These are phyloP conservation scores for Zymoseptoria ardabiliae DNA, from an alignment of 2,329 filamentous ascomycete species.

Conservation along the genomic window DNA sequence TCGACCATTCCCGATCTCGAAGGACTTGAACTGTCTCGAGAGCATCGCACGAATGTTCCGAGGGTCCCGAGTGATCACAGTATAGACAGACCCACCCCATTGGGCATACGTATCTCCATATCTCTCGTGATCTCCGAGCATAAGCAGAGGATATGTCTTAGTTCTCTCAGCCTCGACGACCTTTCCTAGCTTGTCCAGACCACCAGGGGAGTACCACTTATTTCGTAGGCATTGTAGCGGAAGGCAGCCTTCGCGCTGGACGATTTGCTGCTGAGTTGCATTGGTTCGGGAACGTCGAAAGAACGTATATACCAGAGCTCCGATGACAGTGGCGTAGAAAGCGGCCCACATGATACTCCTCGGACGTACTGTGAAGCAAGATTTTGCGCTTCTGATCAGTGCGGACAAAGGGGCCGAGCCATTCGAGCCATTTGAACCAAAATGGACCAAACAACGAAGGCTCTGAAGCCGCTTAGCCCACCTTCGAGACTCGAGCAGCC, in stretches of 20 bases:
- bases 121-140: constrained; percentile 7
- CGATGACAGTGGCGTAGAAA: background rate
- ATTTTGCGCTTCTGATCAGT: background rate
- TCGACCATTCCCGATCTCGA: constrained; percentile 3
- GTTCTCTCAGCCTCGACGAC: constrained; percentile 2
- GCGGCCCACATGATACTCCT: background rate
- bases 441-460: background rate
- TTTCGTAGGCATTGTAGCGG: constrained; percentile 1
- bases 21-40: constrained; percentile 3
- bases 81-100: constrained; percentile 5
- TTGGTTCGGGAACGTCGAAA: background rate
- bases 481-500: background rate
- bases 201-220: constrained; percentile 3
- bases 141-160: constrained; percentile 6
- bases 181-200: constrained; percentile 4
- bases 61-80: constrained; percentile 4
- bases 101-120: constrained; percentile 8
- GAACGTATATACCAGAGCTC: background rate
- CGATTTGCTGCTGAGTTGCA: background rate
- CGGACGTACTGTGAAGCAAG: no score
- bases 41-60: constrained; percentile 4
- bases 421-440: background rate
- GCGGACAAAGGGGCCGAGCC: no score
- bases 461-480: background rate
- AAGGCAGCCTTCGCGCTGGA: background rate